Conservation (phyloP, 73 alveolate genomes). For the Tetrahymena elliotti region DNA sequence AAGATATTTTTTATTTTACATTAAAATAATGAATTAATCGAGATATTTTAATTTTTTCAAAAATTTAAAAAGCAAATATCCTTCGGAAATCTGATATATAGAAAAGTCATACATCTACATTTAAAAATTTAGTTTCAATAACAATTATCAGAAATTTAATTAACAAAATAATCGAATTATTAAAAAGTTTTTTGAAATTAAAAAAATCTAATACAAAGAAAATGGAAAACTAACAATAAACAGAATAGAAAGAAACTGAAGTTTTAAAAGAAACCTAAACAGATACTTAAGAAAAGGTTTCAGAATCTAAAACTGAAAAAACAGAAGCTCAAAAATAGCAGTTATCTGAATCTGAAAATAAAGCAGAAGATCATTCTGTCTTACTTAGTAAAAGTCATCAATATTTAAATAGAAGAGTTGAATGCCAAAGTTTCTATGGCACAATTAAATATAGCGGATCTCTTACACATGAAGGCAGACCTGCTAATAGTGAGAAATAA, state of each 20-base stretch:
- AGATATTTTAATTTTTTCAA: background rate
- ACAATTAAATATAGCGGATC: constrained; percentile 69
- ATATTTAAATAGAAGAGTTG: constrained; percentile 35
- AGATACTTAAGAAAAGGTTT: background rate
- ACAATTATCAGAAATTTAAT: background rate
- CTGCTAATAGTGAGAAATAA: constrained; percentile 52
- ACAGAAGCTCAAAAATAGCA: background rate
- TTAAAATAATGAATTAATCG: background rate
- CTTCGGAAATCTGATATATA: background rate
- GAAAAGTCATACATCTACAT: background rate
- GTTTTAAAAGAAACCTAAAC: background rate
- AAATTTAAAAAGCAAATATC: background rate
- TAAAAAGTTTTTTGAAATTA: background rate
- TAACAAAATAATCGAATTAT: background rate
- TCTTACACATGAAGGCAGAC: constrained; percentile 52
- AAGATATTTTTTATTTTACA: background rate
- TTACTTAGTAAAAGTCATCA: background rate
- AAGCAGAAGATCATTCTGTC: background rate
- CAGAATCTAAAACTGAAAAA: background rate
- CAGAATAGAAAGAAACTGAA: background rate
- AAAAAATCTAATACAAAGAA: background rate
- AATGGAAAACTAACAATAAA: background rate
- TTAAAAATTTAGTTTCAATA: background rate
- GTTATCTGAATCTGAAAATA: background rate
- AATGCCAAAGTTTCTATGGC: constrained; percentile 51